Percentiles rank a stretch among this genome's conserved stretches.
Conservation (phyloP, 2,329 filamentous ascomycete species). For the Aspergillus sp. region DNA sequence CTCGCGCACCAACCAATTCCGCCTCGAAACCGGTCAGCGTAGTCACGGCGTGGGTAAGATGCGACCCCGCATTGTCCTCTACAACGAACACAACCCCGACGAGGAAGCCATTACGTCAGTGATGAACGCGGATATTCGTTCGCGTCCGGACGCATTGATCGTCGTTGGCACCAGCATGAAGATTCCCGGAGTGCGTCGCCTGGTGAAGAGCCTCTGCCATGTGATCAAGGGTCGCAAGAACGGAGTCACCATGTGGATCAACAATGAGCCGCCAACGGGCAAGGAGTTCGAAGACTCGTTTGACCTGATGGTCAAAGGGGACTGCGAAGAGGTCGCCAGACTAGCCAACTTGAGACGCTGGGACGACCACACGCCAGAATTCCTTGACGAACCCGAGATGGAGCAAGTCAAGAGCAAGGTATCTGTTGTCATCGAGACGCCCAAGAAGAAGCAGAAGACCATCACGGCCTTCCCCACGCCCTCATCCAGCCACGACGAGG, state of each 20-base stretch:
- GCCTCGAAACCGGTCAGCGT: slow-evolving; percentile 73
- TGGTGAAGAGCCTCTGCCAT: slow-evolving; percentile 85
- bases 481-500: slow-evolving; percentile 35
- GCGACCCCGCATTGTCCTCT: slow-evolving; percentile 87
- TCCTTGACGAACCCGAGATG: slow-evolving; percentile 40
- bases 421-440: slow-evolving; percentile 35
- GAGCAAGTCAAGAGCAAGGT: slow-evolving; percentile 34
- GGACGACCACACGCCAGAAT: slow-evolving; percentile 43
- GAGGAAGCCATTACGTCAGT: slow-evolving; percentile 93
- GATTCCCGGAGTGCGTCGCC: slow-evolving; percentile 81
- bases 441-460: slow-evolving; percentile 29
- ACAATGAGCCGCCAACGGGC: slow-evolving; percentile 74
- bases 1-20: slow-evolving; percentile 65
- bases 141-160: slow-evolving; percentile 81
- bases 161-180: slow-evolving; percentile 95
- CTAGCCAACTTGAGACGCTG: slow-evolving; percentile 57
- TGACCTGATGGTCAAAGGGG: slow-evolving; percentile 82
- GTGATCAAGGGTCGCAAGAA: slow-evolving; percentile 70
- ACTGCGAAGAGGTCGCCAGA: slow-evolving; percentile 79
- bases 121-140: slow-evolving; percentile 74
- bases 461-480: slow-evolving; percentile 36
- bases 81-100: slow-evolving; percentile 95
- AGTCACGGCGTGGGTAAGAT: slow-evolving; percentile 89
- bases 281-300: slow-evolving; percentile 86
- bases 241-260: slow-evolving; percentile 90